Percentiles rank a stretch among this genome's conserved stretches.
Conservation (phyloP, 306 rosid species). For the Quercus agrifolia region DNA sequence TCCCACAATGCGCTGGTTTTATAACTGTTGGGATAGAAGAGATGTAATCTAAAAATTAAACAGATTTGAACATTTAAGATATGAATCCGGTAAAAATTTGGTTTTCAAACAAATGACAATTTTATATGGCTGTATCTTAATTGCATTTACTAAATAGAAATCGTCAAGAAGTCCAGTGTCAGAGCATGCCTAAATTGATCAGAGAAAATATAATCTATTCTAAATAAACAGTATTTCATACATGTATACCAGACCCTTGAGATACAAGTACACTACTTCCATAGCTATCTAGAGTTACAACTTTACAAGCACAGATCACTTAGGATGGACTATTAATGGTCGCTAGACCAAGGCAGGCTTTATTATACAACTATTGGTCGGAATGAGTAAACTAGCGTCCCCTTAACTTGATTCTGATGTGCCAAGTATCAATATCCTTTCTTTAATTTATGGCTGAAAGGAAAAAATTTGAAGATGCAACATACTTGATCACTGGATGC, state of each 20-base stretch:
- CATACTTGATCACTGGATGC: conserved; percentile 14
- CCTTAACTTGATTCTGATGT: not conserved
- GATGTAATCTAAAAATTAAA: too few species aligned
- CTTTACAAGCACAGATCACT: not conserved
- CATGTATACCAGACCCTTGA: too few species aligned
- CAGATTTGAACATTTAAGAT: too few species aligned
- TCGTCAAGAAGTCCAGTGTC: too few species aligned
- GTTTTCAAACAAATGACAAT: too few species aligned
- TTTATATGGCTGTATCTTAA: too few species aligned
- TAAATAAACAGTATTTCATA: not conserved
- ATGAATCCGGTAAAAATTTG: too few species aligned
- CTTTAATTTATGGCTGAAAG: not conserved
- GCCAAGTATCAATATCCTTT: not conserved
- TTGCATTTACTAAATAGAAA: too few species aligned
- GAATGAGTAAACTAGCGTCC: not conserved
- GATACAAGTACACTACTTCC: not conserved
- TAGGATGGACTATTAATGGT: not conserved
- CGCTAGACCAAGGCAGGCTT: not conserved
- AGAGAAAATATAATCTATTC: not conserved
- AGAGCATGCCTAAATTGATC: not conserved
- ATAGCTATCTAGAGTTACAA: not conserved
- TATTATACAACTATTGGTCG: too few species aligned
- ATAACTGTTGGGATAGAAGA: too few species aligned
- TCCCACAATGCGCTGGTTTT: too few species aligned
- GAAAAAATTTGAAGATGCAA: not conserved